Conservation (phyloP, 441 rosid genomes). For the Euphorbia corollata region DNA sequence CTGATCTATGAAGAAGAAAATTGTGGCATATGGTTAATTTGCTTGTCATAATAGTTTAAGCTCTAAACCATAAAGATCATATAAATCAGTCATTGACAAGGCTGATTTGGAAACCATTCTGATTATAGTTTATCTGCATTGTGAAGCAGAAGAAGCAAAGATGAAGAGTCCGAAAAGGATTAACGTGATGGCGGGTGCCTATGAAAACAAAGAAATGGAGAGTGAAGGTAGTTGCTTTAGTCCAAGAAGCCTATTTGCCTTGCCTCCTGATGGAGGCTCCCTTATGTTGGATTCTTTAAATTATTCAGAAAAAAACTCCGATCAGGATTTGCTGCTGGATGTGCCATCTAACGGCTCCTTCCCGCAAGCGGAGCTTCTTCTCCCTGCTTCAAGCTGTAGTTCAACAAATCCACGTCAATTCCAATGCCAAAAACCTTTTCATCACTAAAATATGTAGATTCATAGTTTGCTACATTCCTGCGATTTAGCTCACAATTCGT, state of each 20-base stretch:
- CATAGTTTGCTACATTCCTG: slow-evolving; percentile 24
- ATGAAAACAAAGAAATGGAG: slow-evolving; percentile 57
- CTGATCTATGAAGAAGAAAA: not conserved
- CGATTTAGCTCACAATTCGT: slow-evolving; percentile 30
- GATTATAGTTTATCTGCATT: slow-evolving; percentile 9
- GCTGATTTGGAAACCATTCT: not conserved
- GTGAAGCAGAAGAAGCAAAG: slow-evolving; percentile 53
- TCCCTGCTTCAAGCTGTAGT: slow-evolving; percentile 46
- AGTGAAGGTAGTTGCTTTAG: slow-evolving; percentile 63
- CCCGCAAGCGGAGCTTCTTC: slow-evolving; percentile 89
- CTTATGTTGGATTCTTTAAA: slow-evolving; percentile 48
- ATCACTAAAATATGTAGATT: slow-evolving; percentile 28
- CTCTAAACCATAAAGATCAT: no score
- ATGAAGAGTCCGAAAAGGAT: slow-evolving; percentile 65
- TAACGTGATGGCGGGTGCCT: slow-evolving; percentile 22
- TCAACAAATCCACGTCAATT: slow-evolving; percentile 33
- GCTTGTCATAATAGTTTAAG: not conserved
- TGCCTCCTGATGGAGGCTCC: slow-evolving; percentile 61
- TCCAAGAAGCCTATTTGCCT: slow-evolving; percentile 65
- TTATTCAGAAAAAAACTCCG: slow-evolving; percentile 51
- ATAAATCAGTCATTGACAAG: no score
- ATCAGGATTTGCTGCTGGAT: slow-evolving; percentile 76
- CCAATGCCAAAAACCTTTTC: slow-evolving; percentile 20
- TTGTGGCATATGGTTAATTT: not conserved
- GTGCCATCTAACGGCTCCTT: slow-evolving; percentile 76